phyloP scores from a whole-genome alignment of 1,139 yeast species.

The Pichia sp. region DNA sequence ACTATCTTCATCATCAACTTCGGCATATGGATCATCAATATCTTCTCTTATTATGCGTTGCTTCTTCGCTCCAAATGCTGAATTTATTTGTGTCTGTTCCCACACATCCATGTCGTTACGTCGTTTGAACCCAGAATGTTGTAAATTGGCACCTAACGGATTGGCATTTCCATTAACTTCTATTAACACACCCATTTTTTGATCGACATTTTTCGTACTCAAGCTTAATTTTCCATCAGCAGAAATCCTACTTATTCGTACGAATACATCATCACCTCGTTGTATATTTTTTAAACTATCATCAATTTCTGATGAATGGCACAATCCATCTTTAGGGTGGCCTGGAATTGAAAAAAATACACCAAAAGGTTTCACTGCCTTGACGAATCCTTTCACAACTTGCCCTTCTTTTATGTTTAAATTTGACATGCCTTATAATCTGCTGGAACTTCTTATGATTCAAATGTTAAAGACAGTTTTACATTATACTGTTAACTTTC shows the following conservation, averaged over 20 bases:
- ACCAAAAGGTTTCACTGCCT: slow-evolving; percentile 64
- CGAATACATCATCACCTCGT: slow-evolving; percentile 61
- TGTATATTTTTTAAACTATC: slow-evolving; percentile 42
- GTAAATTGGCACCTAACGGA: neutral
- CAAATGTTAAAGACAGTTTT: neutral
- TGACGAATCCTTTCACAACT: slow-evolving; percentile 50
- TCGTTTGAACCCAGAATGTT: slow-evolving; percentile 35
- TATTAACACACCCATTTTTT: slow-evolving; percentile 49
- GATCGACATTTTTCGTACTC: slow-evolving; percentile 75
- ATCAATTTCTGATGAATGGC: slow-evolving; percentile 47
- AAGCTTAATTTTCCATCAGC: slow-evolving; percentile 52
- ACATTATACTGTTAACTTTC: neutral
- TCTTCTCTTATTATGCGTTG: slow-evolving; percentile 16
- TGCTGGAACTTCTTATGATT: neutral
- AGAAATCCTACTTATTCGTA: slow-evolving; percentile 42
- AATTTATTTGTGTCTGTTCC: slow-evolving; percentile 67
- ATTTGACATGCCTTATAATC: slow-evolving; percentile 6
- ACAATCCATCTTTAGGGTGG: slow-evolving; percentile 50
- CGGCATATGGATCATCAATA: slow-evolving; percentile 43
- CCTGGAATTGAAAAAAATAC: slow-evolving; percentile 58
- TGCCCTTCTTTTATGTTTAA: slow-evolving; percentile 11
- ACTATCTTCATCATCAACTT: slow-evolving; percentile 28
- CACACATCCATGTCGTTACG: slow-evolving; percentile 84
- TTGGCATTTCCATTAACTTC: slow-evolving; percentile 23
- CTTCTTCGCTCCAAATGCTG: slow-evolving; percentile 31